Base-by-base conservation (phyloP, 1,139 yeast species). In the Blastobotrys illinoisensis region DNA sequence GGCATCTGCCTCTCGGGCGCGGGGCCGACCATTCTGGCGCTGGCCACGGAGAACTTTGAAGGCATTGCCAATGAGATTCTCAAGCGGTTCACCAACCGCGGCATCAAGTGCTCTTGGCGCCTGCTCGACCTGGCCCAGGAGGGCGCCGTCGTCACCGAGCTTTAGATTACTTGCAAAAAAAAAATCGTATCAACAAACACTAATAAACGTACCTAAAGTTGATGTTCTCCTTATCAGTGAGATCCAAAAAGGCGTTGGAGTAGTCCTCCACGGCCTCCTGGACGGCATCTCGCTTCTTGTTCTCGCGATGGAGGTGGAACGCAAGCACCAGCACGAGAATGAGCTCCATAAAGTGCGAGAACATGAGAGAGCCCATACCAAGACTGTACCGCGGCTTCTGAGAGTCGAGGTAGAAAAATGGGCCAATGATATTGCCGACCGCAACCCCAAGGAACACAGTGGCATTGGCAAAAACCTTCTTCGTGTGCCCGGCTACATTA, bases 1-100 rank as follows among this genome's bases (percentile, higher is more conserved):
- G 99, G 99, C 51, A 89, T 93, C 63, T 93, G 99, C 71, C 78
- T 93, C 55, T 87, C 96, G 18, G 99, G 99, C 52, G 99, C 99
- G 5, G 99, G 99, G 1, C 99, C 99, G 54, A 93, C 99, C 19
- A 91, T 93, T 55, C 76, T 93, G 63, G 96, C 97, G 53, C 79
- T 93, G 60, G 99, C 99, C 11, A 90, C 97, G 5, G 86, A 81
- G 16, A 86, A 88, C 66, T 93, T 83, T 66, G 97, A 90, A 9
- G 78, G 74, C n/a, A 90, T 93, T 64, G 96, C 99, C 20, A 67
- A 71, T 3, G 87, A 82, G 54, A 90, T 93, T 61, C 79, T 89
- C 55, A 73, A 74, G 50, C 79, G 89, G 54, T 91, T 93, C 71
- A 73, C 77, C 54, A 74, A 80, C 62, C 85, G 86, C 62, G 77